Percentiles rank a stretch among this genome's conserved stretches.
Conservation (phyloP, 2,329 filamentous ascomycete genomes). For the Phialemonium atrogriseum region DNA sequence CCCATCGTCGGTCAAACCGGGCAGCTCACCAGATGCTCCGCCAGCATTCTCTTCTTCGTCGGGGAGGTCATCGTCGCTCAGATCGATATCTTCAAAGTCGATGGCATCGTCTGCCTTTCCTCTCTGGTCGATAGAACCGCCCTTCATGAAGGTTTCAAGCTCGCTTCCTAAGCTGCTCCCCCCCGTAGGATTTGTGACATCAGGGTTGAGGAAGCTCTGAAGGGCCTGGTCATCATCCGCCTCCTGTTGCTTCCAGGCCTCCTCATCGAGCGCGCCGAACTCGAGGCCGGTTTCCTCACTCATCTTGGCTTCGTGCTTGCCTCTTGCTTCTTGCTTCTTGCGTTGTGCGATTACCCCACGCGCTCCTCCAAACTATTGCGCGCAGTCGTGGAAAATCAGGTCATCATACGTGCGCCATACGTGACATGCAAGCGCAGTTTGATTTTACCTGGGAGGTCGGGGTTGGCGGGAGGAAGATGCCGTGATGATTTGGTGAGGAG, state of each 20-base stretch:
- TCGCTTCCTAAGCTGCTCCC: too few relatives aligned
- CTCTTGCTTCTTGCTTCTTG: background rate
- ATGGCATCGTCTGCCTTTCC: slow-evolving; percentile 90
- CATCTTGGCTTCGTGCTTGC: slow-evolving; percentile 10
- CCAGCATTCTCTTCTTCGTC: slow-evolving; percentile 58
- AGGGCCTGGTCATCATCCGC: slow-evolving; percentile 14
- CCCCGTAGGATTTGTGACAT: background rate
- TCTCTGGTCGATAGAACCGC: slow-evolving; percentile 46
- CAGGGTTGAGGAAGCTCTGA: slow-evolving; percentile 3
- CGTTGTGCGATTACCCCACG: slow-evolving; percentile 5
- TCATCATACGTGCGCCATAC: slow-evolving; percentile 12
- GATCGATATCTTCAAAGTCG: slow-evolving; percentile 87
- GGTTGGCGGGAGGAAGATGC: too few relatives aligned
- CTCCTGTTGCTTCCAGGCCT: slow-evolving; percentile 15
- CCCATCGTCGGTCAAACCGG: slow-evolving; percentile 50
- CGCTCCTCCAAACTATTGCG: slow-evolving; percentile 11
- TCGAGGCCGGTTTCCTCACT: slow-evolving; percentile 10
- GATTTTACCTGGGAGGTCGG: too few relatives aligned
- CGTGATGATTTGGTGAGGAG: too few relatives aligned
- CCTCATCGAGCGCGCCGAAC: slow-evolving; percentile 10
- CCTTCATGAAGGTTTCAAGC: too few relatives aligned
- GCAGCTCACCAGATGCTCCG: slow-evolving; percentile 36
- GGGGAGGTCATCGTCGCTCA: slow-evolving; percentile 83
- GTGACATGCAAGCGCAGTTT: too few relatives aligned
- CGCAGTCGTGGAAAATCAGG: slow-evolving; percentile 8